Base-by-base conservation (phyloP, 441 rosid species). In the Raphanus hybrid region DNA sequence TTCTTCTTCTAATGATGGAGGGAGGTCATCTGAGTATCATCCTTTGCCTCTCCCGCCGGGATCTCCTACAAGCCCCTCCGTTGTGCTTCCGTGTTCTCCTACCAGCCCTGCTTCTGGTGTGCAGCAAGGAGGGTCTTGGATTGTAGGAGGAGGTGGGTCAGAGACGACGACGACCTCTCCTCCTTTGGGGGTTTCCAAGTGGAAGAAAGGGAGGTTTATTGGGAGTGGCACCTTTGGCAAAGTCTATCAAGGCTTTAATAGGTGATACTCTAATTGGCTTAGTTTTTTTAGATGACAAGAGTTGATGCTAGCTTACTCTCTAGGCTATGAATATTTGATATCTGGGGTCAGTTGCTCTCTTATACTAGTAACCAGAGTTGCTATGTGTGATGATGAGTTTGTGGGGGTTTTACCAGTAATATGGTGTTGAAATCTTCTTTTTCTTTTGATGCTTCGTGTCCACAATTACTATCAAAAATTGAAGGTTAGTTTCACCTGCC, bases 161-260 rank as follows among this genome's bases (percentile, higher is more conserved):
- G 78, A 79, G 69, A 90, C 88, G 59, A 14, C 88, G 59, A 14
- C 34, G 32, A 29, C 34, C 34, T 29, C 34, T 29, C 34, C 86
- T 2, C 55, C 79, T 71, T 34, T 11, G 59, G 81, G 85, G 35
- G 63, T 84, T 41, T 86, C 99, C 0, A 91, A 82, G 80, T 95
- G 99, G 99, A 92, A 92, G 83, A 95, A 85, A 71, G 99, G 99
- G 60, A 91, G 85, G 76, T 92, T 91, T 59, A 75, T 95, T 20
- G 99, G 99, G 73, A 87, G 93, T 77, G 99, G 99, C 54, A 95
- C 98, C 55, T 95, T 95, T 71, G 99, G 99, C 26, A 91, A 90
- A 59, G 99, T 95, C 67, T 95, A 86, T 76, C 90, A 85, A 75
- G 99, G 92, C 59, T 95, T 95, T 85, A 95, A 95, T 82, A 91